These are phyloP conservation scores for Termitomyces sp. DNA, from an alignment of 768 basidiomycete species.

Conservation along the genomic window DNA sequence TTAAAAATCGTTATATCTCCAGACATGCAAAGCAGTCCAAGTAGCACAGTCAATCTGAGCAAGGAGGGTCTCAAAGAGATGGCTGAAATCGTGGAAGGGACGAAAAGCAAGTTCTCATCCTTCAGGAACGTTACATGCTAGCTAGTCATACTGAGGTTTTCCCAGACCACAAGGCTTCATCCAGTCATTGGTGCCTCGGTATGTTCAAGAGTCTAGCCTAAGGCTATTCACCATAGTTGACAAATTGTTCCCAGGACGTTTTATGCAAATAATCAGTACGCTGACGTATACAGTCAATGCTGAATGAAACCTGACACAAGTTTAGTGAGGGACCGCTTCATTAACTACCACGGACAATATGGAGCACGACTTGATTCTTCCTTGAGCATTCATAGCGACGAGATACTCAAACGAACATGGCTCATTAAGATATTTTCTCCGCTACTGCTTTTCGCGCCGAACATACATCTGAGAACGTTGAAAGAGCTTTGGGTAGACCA, in stretches of 20 bases:
- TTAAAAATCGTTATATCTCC: not conserved
- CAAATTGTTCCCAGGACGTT: conserved; percentile 9
- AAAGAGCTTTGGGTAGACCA: conserved; percentile 43
- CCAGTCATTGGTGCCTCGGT: conserved; percentile 3
- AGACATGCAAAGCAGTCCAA: conserved; percentile 5
- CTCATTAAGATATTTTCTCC: conserved; percentile 30
- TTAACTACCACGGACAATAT: conserved; percentile 38
- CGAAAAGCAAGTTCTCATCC: not conserved
- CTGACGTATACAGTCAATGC: not conserved
- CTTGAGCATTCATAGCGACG: conserved; percentile 21
- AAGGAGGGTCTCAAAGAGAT: conserved; percentile 2
- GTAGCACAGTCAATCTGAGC: not conserved
- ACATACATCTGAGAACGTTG: conserved; percentile 32
- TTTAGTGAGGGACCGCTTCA: conserved; percentile 20
- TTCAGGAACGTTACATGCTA: not conserved
- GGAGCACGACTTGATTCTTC: conserved; percentile 33
- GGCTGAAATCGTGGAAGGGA: conserved; percentile 6
- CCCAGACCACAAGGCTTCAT: not conserved
- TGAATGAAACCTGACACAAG: too few relatives aligned
- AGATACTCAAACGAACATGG: conserved; percentile 19
- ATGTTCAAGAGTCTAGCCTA: not conserved
- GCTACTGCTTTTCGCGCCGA: conserved; percentile 40
- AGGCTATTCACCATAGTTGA: not conserved
- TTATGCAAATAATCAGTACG: conserved; percentile 10
- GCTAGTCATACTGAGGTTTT: not conserved